Percentiles rank a stretch among this genome's conserved stretches.
phyloP scores from a whole-genome alignment of 139 green algal genomes.

The Micractinium sp. region DNA sequence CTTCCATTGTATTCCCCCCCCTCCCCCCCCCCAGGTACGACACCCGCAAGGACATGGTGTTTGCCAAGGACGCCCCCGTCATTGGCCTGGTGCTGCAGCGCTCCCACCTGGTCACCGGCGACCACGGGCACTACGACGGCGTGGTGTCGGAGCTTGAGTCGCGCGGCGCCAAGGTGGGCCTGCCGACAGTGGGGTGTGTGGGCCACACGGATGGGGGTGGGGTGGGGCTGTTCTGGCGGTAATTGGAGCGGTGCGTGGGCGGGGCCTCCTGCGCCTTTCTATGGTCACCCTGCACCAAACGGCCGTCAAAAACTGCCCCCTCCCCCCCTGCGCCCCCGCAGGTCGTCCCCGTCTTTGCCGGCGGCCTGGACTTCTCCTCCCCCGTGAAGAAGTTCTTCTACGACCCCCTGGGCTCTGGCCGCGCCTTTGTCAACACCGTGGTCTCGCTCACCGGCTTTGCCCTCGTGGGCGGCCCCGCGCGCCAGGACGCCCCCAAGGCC shows the following conservation, averaged over 20 bases:
- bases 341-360: constrained; percentile 95
- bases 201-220: too few species aligned
- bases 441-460: constrained; percentile 97
- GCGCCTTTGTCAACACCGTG: constrained; percentile 87
- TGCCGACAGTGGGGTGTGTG: too few species aligned
- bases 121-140: constrained; percentile 95
- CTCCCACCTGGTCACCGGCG: constrained; percentile 97
- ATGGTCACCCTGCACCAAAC: too few species aligned
- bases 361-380: constrained; percentile 95
- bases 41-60: constrained; percentile 91
- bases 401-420: constrained; percentile 87
- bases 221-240: too few species aligned
- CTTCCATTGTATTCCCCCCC: too few species aligned
- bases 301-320: too few species aligned
- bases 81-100: constrained; percentile 98
- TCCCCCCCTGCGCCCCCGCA: neutral
- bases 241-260: too few species aligned
- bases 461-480: constrained; percentile 93
- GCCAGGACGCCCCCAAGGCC: constrained; percentile 97
- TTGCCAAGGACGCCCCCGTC: constrained; percentile 87
- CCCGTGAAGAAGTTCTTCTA: constrained; percentile 99
- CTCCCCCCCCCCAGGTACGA: constrained; percentile 74
- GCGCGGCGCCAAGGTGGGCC: constrained; percentile 79
- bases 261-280: too few species aligned
- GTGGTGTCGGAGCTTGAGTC: constrained; percentile 96